Percentiles rank a stretch among this genome's conserved stretches.
phyloP scores from a whole-genome alignment of 768 basidiomycete species.

The Leccinum ochraceum region DNA sequence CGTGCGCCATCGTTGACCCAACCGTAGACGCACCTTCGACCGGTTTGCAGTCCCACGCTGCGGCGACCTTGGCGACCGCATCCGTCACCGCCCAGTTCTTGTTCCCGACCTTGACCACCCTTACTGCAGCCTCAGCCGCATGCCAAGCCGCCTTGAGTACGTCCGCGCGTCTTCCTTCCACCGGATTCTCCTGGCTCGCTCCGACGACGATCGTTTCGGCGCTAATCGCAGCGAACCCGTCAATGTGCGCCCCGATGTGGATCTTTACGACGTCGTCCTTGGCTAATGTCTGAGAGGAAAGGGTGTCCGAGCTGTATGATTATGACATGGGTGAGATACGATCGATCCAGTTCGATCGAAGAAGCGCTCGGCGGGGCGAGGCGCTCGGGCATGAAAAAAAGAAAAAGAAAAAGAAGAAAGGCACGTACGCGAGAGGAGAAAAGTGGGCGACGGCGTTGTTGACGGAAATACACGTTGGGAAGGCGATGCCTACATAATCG shows the following conservation, averaged over 20 bases:
- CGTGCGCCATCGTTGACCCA: background rate
- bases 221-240: conserved; percentile 91
- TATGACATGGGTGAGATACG: conserved; percentile 3
- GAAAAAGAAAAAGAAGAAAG: background rate
- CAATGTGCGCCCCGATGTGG: conserved; percentile 96
- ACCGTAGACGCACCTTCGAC: conserved; percentile 71
- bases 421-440: conserved; percentile 87
- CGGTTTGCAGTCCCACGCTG: conserved; percentile 82
- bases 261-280: conserved; percentile 95
- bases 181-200: conserved; percentile 68
- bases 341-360: conserved; percentile 30
- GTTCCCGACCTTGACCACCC: conserved; percentile 86
- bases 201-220: conserved; percentile 94
- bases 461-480: conserved; percentile 91
- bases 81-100: conserved; percentile 97
- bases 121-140: conserved; percentile 91
- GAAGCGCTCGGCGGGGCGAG: background rate
- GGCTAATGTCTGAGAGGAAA: conserved; percentile 64
- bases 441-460: conserved; percentile 97
- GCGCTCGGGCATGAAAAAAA: background rate
- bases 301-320: conserved; percentile 65
- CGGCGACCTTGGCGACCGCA: conserved; percentile 68
- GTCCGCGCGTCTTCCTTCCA: conserved; percentile 86
- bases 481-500: conserved; percentile 71
- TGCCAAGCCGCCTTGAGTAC: conserved; percentile 92